A percentile compares a stretch with the other conserved stretches of the same genome.
phyloP scores from a whole-genome alignment of 208 protist species.

The Trypanosoma mega region DNA sequence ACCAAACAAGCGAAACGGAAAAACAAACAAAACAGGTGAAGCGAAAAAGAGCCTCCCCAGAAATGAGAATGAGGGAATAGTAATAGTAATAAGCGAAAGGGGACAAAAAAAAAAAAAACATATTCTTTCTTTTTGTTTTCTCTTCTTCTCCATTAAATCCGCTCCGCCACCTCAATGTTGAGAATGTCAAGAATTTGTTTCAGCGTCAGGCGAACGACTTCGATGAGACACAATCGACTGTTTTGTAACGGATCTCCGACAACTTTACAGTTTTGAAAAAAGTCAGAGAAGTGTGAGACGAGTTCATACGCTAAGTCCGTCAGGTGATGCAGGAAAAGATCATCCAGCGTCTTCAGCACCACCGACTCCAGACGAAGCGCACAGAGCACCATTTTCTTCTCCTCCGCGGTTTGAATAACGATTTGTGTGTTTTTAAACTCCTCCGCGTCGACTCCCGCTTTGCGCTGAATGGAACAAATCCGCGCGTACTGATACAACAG shows the following conservation, averaged over 20 bases:
- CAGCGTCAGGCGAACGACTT: conserved; percentile 89
- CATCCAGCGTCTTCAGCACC: conserved; percentile 84
- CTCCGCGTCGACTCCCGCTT: conserved; percentile 71
- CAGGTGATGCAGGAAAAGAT: conserved; percentile 93
- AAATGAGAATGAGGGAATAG: background rate
- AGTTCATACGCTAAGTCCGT: conserved; percentile 97
- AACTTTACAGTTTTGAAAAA: conserved; percentile 94
- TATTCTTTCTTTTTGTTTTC: background rate
- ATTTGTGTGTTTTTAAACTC: conserved; percentile 58
- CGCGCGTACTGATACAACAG: conserved; percentile 97
- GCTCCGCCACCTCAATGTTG: conserved; percentile 88
- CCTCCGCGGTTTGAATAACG: conserved; percentile 68
- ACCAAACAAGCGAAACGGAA: no score
- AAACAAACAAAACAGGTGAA: conserved; percentile 12
- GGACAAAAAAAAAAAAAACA: conserved; percentile 18
- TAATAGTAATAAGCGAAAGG: background rate
- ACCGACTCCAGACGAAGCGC: conserved; percentile 88
- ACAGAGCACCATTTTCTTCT: conserved; percentile 86
- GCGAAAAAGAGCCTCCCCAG: background rate
- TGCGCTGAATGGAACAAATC: conserved; percentile 93
- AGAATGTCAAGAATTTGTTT: conserved; percentile 91
- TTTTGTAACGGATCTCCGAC: conserved; percentile 80
- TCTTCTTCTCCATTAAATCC: conserved; percentile 50
- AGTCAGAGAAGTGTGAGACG: conserved; percentile 92
- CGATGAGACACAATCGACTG: conserved; percentile 90